phyloP scores from a whole-genome alignment of 192 early-diverging fungal species.

The Rhizoclosmatium globosum region DNA sequence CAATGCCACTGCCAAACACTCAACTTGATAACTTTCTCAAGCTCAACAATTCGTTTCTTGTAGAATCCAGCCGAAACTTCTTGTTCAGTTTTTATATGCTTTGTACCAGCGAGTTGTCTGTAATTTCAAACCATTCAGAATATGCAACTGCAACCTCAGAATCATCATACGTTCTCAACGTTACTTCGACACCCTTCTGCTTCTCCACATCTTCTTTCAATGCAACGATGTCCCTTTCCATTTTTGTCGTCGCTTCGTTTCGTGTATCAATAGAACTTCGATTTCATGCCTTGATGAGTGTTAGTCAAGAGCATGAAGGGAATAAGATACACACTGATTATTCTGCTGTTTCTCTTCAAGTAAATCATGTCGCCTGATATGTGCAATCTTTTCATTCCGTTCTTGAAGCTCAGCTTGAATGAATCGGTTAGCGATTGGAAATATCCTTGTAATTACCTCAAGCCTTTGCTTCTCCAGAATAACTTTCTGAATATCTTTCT shows the following conservation, averaged over 20 bases:
- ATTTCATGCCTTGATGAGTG: slow-evolving; percentile 50
- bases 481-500: slow-evolving; percentile 24
- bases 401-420: slow-evolving; percentile 47
- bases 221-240: slow-evolving; percentile 36
- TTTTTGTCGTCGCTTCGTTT: slow-evolving; percentile 46
- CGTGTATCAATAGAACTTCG: slow-evolving; percentile 50
- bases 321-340: slow-evolving; percentile 37
- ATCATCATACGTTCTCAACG: slow-evolving; percentile 35
- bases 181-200: slow-evolving; percentile 33
- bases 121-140: not conserved
- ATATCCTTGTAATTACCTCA: not conserved
- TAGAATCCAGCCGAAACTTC: slow-evolving; percentile 28
- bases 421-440: not conserved
- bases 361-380: slow-evolving; percentile 38
- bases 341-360: slow-evolving; percentile 27
- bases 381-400: slow-evolving; percentile 55
- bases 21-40: slow-evolving; percentile 46
- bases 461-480: slow-evolving; percentile 26
- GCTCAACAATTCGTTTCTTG: slow-evolving; percentile 46
- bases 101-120: slow-evolving; percentile 20
- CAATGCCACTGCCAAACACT: not conserved
- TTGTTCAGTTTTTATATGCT: slow-evolving; percentile 28
- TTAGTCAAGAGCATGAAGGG: not conserved
- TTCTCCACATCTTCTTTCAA: slow-evolving; percentile 29
- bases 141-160: too few relatives aligned